Percentiles rank a stretch among this genome's conserved stretches.
Conservation (phyloP, 2,329 filamentous ascomycete genomes). For the Clarireedia paspali region DNA sequence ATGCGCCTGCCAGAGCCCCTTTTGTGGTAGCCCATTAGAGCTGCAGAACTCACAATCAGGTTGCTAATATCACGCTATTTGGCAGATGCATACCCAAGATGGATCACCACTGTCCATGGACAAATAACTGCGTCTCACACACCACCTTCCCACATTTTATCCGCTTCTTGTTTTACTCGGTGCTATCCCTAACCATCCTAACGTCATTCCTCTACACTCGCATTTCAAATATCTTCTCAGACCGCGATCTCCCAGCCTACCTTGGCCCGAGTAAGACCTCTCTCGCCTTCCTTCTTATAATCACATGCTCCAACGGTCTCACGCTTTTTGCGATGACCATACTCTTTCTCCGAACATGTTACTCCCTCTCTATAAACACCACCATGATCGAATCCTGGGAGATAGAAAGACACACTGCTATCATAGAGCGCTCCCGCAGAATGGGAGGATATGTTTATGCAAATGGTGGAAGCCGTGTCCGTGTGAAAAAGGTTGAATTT, state of each 20-base stretch:
- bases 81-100: conserved; percentile 64
- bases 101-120: conserved; percentile 88
- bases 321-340: conserved; percentile 56
- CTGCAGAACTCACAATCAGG: no score
- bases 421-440: conserved; percentile 40
- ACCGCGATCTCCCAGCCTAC: conserved; percentile 63
- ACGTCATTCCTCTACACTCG: conserved; percentile 53
- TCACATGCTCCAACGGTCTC: conserved; percentile 49
- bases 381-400: conserved; percentile 82
- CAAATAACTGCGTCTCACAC: conserved; percentile 73
- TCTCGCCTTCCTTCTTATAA: conserved; percentile 52
- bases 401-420: conserved; percentile 52
- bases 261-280: conserved; percentile 57
- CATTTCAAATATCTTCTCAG: conserved; percentile 51
- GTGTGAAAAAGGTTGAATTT: conserved; percentile 62
- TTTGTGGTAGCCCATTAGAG: background rate
- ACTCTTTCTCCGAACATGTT: conserved; percentile 55
- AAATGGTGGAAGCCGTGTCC: conserved; percentile 42
- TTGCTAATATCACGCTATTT: background rate
- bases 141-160: conserved; percentile 77
- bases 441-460: conserved; percentile 32
- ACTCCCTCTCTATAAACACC: conserved; percentile 57
- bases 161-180: conserved; percentile 64
- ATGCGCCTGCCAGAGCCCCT: no score
- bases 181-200: conserved; percentile 54